phyloP scores from a whole-genome alignment of 2,329 filamentous ascomycete genomes.

The Fusarium sp. region DNA sequence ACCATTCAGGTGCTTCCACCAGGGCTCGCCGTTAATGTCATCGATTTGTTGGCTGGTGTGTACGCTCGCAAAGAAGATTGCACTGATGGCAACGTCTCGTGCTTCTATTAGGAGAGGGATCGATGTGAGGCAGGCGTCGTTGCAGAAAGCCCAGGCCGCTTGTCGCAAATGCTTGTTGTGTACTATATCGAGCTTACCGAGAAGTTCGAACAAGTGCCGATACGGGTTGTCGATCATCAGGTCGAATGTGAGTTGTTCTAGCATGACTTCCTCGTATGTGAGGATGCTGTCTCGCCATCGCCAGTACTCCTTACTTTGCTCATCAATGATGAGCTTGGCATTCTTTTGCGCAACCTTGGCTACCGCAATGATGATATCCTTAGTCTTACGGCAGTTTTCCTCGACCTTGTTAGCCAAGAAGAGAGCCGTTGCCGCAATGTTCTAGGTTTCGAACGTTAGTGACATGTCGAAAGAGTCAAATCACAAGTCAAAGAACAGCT shows the following conservation, averaged over 20 bases:
- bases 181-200: conserved; percentile 79
- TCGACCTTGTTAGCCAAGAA: conserved; percentile 98
- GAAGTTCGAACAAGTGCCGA: conserved; percentile 84
- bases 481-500: conserved; percentile 2
- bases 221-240: conserved; percentile 92
- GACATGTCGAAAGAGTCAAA: conserved; percentile 5
- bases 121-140: conserved; percentile 88
- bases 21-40: conserved; percentile 81
- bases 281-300: conserved; percentile 96
- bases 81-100: conserved; percentile 85
- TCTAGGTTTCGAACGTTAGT: conserved; percentile 60
- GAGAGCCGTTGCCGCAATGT: conserved; percentile 89
- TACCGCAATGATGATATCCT: conserved; percentile 92
- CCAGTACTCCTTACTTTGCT: conserved; percentile 99
- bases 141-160: conserved; percentile 93
- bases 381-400: conserved; percentile 96
- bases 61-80: conserved; percentile 88
- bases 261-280: conserved; percentile 90
- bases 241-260: conserved; percentile 95
- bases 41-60: conserved; percentile 83
- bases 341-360: conserved; percentile 97
- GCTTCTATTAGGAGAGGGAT: conserved; percentile 86
- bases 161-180: conserved; percentile 88
- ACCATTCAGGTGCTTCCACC: conserved; percentile 88
- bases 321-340: conserved; percentile 88